Conservation (phyloP, 345 rosid genomes). For the Pelargonium nanum region DNA sequence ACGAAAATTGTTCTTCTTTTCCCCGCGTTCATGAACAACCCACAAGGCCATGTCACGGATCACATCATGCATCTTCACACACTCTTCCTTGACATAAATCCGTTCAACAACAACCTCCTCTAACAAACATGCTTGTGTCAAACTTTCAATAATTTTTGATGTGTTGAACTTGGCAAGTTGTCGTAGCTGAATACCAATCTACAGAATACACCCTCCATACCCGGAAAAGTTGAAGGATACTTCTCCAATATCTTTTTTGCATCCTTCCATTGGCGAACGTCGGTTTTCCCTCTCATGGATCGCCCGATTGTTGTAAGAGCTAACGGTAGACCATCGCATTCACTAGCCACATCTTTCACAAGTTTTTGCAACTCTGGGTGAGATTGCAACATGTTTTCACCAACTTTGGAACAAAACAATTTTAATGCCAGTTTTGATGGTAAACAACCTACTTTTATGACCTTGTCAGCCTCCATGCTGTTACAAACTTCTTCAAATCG, state of each 20-base stretch:
- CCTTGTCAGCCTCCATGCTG: slow-evolving; percentile 23
- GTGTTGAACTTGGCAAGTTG: no score
- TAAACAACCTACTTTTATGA: not conserved
- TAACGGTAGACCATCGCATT: not conserved
- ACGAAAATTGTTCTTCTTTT: no score
- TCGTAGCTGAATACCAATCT: no score
- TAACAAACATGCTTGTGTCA: no score
- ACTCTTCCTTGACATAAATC: no score
- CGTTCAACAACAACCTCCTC: no score
- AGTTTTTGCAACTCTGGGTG: not conserved
- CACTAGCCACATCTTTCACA: not conserved
- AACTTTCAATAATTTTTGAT: no score
- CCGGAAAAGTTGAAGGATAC: not conserved
- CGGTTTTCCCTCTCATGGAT: not conserved
- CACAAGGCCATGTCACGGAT: no score
- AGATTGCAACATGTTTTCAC: not conserved
- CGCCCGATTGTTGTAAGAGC: not conserved
- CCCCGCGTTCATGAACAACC: no score
- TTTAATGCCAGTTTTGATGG: not conserved
- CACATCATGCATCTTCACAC: no score
- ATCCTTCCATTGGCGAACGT: not conserved
- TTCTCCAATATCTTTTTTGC: not conserved
- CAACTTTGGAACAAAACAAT: not conserved
- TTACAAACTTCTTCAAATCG: slow-evolving; percentile 26
- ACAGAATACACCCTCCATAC: not conserved